Conservation (phyloP, 2,329 filamentous ascomycete species). For the Aspergillus glaucus region DNA sequence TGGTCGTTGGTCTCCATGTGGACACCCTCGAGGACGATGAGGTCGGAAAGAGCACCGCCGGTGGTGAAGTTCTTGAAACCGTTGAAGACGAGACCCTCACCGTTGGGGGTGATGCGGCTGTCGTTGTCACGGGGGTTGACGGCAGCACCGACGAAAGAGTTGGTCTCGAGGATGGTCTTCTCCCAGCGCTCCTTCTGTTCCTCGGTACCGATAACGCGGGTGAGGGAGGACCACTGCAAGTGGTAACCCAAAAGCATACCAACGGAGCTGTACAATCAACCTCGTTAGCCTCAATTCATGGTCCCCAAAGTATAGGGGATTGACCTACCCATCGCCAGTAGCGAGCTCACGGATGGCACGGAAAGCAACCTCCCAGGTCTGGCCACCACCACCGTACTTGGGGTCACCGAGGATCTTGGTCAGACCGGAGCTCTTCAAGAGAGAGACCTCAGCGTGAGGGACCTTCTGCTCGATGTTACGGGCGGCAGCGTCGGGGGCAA, state of each 20-base stretch:
- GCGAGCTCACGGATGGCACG: constrained; percentile 57
- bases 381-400: constrained; percentile 48
- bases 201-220: constrained; percentile 53
- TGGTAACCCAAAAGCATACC: constrained; percentile 63
- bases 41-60: constrained; percentile 59
- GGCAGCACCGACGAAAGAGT: constrained; percentile 57
- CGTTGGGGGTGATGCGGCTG: constrained; percentile 46
- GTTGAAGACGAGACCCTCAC: constrained; percentile 53
- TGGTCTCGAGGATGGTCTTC: constrained; percentile 55
- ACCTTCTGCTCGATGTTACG: constrained; percentile 49
- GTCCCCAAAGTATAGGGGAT: background rate
- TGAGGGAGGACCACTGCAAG: constrained; percentile 57
- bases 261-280: constrained; percentile 40
- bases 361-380: constrained; percentile 52
- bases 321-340: constrained; percentile 52
- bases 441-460: constrained; percentile 45
- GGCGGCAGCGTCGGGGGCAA: constrained; percentile 42
- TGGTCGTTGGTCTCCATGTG: constrained; percentile 54
- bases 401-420: constrained; percentile 46
- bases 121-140: constrained; percentile 62
- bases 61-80: constrained; percentile 64
- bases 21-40: constrained; percentile 60
- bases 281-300: background rate
- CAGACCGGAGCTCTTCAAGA: constrained; percentile 48
- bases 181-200: constrained; percentile 55